Base-by-base conservation (phyloP, 176 grass and related monocot genomes). In the Phragmites australis region DNA sequence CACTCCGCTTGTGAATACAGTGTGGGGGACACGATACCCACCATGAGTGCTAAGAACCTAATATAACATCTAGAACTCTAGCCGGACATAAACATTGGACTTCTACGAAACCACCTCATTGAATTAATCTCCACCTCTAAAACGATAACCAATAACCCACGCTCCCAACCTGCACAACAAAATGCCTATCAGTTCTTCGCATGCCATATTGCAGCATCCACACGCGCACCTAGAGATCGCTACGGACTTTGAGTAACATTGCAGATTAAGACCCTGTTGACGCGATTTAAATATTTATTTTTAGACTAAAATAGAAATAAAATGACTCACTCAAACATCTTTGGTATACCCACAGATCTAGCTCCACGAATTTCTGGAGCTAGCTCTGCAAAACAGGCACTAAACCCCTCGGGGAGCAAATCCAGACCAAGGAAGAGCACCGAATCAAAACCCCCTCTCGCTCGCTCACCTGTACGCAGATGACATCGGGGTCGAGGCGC, bases 381-480 rank as follows among this genome's bases (percentile, higher is more conserved):
- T n/a, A n/a, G n/a, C n/a, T n/a, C n/a, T n/a, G n/a, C n/a, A n/a
- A n/a, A n/a, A n/a, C n/a, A n/a, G n/a, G n/a, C n/a, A n/a, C n/a
- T n/a, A 71, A 81, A 51, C 26, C 65, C 55, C 15, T 37, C 22
- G 15, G 41, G 39, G 30, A 44, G 22, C 58, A 65, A 80, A 72
- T 32, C 82, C 41, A 11, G 45, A 17, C 22, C 4, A 51, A 21
- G 37, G 11, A 40, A 55, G 9, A 14, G 48, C 3, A 26, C 14
- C 0, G n/a, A 62, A 42, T 37, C 21, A 42, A 43, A 22, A 29
- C 19, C 50, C 42, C 37, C 41, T 10, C 27, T 30, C 9, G 26
- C 5, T 30, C 3, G 32, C 82, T 76, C 37, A 98, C 92, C 92
- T 98, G 92, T 34, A 94, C 14, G 88, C 95, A 98, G 80, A 98